These are phyloP conservation scores for Nannizziopsis barbatae DNA, from an alignment of 2,329 filamentous ascomycete genomes.

Conservation along the genomic window DNA sequence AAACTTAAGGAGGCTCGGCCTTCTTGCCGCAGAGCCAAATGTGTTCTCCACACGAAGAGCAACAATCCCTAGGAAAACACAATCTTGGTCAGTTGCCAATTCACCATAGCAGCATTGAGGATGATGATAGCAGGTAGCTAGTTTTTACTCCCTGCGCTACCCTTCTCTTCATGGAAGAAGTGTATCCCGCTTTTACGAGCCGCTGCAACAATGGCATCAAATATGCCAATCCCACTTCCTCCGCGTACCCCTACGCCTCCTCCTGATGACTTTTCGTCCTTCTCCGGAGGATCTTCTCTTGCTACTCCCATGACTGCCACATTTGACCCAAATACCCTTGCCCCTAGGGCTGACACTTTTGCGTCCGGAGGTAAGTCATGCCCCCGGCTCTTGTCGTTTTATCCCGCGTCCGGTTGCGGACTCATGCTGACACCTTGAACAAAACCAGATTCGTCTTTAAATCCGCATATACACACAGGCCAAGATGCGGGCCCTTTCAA, in stretches of 20 bases:
- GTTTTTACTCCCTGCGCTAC: not conserved
- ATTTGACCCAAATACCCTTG: slow-evolving; percentile 39
- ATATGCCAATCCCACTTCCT: slow-evolving; percentile 47
- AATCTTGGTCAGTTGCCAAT: not conserved
- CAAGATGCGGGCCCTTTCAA: slow-evolving; percentile 61
- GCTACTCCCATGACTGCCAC: slow-evolving; percentile 22
- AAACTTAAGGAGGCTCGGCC: not conserved
- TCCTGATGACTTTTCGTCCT: slow-evolving; percentile 31
- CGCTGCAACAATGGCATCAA: slow-evolving; percentile 44
- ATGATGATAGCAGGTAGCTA: not conserved
- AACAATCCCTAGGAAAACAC: not conserved
- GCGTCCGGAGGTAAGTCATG: slow-evolving; percentile 16
- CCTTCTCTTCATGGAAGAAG: not conserved
- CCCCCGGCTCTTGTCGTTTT: too few relatives aligned
- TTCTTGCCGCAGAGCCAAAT: not conserved
- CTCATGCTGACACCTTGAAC: not conserved
- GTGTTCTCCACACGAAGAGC: not conserved
- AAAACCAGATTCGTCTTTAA: slow-evolving; percentile 20
- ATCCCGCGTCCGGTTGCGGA: not conserved
- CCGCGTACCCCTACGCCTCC: slow-evolving; percentile 56
- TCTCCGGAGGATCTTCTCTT: slow-evolving; percentile 19
- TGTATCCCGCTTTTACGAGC: not conserved
- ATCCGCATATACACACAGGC: slow-evolving; percentile 22
- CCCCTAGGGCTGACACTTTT: slow-evolving; percentile 36
- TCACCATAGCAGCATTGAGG: not conserved